These are phyloP conservation scores for Fusarium begoniae DNA, from an alignment of 2,329 filamentous ascomycete species.

Conservation along the genomic window DNA sequence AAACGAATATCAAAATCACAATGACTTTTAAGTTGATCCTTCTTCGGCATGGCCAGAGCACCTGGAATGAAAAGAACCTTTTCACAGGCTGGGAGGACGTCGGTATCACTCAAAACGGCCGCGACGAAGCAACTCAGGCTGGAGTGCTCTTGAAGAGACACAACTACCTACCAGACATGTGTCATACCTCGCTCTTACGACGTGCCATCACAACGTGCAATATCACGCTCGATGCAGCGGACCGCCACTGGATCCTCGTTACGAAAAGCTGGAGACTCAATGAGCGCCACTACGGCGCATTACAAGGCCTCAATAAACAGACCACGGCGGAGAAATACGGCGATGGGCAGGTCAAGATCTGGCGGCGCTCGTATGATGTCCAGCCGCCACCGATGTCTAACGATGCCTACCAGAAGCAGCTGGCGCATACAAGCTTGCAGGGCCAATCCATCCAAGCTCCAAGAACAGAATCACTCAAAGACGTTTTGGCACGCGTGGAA, in stretches of 20 bases:
- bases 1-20: not conserved
- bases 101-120: not conserved
- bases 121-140: not conserved
- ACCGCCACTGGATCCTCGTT: not conserved
- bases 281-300: not conserved
- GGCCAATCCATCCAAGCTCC: not conserved
- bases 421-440: not conserved
- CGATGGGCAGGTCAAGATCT: not conserved
- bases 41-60: not conserved
- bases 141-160: not conserved
- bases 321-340: not conserved
- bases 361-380: not conserved
- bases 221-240: not conserved
- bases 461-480: not conserved
- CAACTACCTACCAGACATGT: not conserved
- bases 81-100: not conserved
- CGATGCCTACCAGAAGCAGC: not conserved
- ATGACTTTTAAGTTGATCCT: not conserved
- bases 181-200: not conserved
- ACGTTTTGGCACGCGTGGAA: not conserved
- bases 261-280: not conserved
- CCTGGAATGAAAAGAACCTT: not conserved
- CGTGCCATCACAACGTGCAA: not conserved
- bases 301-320: not conserved
- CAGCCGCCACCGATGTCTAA: not conserved